Evolutionary conservation across 495 filamentous ascomycete species (phyloP), one percentile per base, ranked within the genome.

Genomic region (Trichoderma reesei): DNA sequence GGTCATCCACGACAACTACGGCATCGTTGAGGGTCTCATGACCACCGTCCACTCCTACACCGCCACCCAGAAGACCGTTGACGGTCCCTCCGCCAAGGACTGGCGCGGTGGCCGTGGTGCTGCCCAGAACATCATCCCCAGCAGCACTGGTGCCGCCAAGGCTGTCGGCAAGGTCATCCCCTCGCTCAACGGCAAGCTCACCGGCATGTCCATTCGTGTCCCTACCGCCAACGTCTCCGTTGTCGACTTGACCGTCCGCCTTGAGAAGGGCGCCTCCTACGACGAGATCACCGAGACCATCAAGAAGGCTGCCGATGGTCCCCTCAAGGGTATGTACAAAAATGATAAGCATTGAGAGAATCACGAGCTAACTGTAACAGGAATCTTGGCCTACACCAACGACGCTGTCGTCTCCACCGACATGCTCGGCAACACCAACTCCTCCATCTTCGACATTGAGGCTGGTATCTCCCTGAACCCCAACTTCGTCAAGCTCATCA

Each of bases 1-100:
- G 88, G 91, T 98, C 72, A 83, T 98, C 82, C 80, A 98, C 86
- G 94, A 98, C 83, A 92, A 98, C 73, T 98, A 86, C 85, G 87
- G 82, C 78, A 91, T 98, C 79, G 80, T 98, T 76, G 94, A 98
- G 85, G 94, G 95, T 83, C 88, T 98, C 69, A 98, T 98, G 94
- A 98, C 94, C 78, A 98, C 94, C 67, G 85, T 98, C 78, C 94
- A 98, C 88, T 96, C 94, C 72, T 98, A 98, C 90, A 98, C 94
- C 70, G 95, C 94, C 72, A 98, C 94, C 76, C 94, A 98, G 84
- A 98, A 98, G 89, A 96, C 92, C 68, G 94, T 98, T 71, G 94
- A 98, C 72, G 95, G 92, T 72, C 94, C 94, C 69, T 98, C 94
- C 59, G 80, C 82, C 77, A 98, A 98, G 90, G 94, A 98, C 85